A percentile compares a stretch with the other conserved stretches of the same genome.
Evolutionary conservation across 257 asterid genomes (phyloP).

Genomic region (Ligustrum vulgare): DNA sequence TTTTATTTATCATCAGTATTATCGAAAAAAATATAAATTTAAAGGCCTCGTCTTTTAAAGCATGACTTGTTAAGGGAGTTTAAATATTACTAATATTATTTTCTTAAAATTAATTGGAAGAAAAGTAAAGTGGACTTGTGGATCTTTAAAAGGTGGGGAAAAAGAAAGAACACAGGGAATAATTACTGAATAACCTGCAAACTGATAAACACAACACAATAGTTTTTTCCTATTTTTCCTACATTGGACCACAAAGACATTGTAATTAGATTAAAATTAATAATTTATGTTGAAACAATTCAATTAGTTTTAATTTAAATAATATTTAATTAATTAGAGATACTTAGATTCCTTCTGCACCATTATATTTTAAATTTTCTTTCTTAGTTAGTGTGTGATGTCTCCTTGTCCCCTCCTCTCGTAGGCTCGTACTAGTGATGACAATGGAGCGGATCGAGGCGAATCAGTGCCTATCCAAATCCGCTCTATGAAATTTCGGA

Average conservation of each 20-base stretch:
- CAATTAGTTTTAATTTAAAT: constrained; percentile 13
- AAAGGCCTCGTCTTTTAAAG: not conserved
- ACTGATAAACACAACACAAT: constrained; percentile 16
- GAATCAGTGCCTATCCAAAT: too few relatives aligned
- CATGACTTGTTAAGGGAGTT: not conserved
- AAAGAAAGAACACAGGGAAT: not conserved
- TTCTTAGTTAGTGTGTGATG: constrained; percentile 49
- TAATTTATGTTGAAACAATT: constrained; percentile 18
- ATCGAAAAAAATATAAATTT: too few relatives aligned
- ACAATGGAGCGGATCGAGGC: too few relatives aligned
- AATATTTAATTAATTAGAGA: constrained; percentile 22
- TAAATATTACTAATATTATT: not conserved
- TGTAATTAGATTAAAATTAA: constrained; percentile 34
- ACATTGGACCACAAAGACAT: constrained; percentile 30
- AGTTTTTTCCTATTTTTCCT: constrained; percentile 43
- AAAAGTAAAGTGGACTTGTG: not conserved
- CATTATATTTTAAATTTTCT: constrained; percentile 10
- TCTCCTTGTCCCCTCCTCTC: constrained; percentile 28
- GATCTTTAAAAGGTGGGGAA: constrained; percentile 8
- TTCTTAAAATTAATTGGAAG: not conserved
- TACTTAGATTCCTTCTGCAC: constrained; percentile 41
- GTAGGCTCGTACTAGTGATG: too few relatives aligned
- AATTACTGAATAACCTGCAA: not conserved
- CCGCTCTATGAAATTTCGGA: too few relatives aligned
- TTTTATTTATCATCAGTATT: too few relatives aligned